phyloP scores from a whole-genome alignment of 2,329 filamentous ascomycete species.

The Sphaerulina musiva region DNA sequence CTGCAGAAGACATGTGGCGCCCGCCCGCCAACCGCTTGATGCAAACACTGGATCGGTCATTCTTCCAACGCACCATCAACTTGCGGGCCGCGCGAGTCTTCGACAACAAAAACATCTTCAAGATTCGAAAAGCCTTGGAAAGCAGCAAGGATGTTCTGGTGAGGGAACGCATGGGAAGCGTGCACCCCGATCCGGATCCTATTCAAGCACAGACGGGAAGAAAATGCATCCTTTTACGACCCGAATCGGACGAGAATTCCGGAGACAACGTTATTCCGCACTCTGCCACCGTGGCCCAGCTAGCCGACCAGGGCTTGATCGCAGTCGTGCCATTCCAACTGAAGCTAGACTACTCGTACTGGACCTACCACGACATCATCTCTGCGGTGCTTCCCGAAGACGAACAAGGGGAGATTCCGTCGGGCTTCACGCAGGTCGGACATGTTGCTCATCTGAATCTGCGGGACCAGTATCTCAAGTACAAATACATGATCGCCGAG shows the following conservation, averaged over 20 bases:
- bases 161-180: conserved; percentile 56
- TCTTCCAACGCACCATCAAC: conserved; percentile 71
- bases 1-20: conserved; percentile 55
- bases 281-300: conserved; percentile 62
- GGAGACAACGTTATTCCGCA: conserved; percentile 50
- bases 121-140: conserved; percentile 60
- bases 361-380: conserved; percentile 82
- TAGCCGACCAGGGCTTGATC: conserved; percentile 62
- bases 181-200: conserved; percentile 57
- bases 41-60: conserved; percentile 70
- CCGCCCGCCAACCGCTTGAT: conserved; percentile 76
- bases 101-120: conserved; percentile 67
- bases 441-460: conserved; percentile 94
- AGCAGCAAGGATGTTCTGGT: conserved; percentile 60
- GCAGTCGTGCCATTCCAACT: conserved; percentile 69
- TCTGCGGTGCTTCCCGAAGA: conserved; percentile 72
- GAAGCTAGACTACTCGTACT: conserved; percentile 74
- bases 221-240: conserved; percentile 44
- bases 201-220: conserved; percentile 42
- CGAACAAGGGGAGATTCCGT: conserved; percentile 71
- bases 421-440: conserved; percentile 80
- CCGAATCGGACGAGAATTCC: conserved; percentile 33
- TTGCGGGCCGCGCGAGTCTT: conserved; percentile 71
- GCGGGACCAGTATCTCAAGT: conserved; percentile 71
- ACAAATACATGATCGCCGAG: conserved; percentile 78